phyloP scores from a whole-genome alignment of 2,329 filamentous ascomycete species.

The Fusarium pseudograminearum region DNA sequence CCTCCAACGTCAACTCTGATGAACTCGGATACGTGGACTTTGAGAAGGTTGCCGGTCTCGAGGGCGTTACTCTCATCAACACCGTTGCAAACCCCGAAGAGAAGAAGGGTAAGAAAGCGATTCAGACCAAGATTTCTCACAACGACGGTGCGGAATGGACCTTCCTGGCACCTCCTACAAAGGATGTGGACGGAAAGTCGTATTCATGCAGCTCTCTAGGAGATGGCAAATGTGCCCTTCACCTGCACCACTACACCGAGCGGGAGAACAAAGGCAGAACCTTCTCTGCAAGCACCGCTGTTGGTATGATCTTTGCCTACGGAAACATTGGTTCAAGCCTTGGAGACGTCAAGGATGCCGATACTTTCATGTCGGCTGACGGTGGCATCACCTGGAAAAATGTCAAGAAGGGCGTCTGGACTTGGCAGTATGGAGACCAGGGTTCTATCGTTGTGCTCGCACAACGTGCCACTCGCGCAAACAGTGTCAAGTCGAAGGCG shows the following conservation, averaged over 20 bases:
- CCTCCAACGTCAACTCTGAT: conserved; percentile 85
- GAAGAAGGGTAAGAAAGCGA: conserved; percentile 82
- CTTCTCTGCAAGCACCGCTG: conserved; percentile 87
- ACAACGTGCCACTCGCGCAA: conserved; percentile 75
- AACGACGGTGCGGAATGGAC: conserved; percentile 94
- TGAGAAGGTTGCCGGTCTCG: conserved; percentile 92
- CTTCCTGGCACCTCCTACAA: conserved; percentile 76
- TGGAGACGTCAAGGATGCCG: conserved; percentile 74
- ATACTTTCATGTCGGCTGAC: conserved; percentile 92
- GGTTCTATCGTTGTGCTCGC: conserved; percentile 93
- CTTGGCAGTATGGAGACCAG: conserved; percentile 96
- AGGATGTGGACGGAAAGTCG: conserved; percentile 76
- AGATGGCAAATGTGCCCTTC: conserved; percentile 80
- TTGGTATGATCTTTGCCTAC: conserved; percentile 90
- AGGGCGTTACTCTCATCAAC: conserved; percentile 91
- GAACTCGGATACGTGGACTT: conserved; percentile 86
- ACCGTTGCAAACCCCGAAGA: conserved; percentile 80
- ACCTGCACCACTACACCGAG: conserved; percentile 97
- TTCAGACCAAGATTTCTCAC: conserved; percentile 93
- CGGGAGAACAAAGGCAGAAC: conserved; percentile 83
- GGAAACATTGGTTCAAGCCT: conserved; percentile 88
- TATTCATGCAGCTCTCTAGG: conserved; percentile 75
- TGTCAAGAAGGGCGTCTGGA: conserved; percentile 87
- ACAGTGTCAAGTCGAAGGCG: conserved; percentile 73
- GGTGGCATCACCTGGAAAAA: conserved; percentile 90